These are phyloP conservation scores for Chrysophaeum taylorii DNA, from an alignment of 352 stramenopile genomes.

Conservation along the genomic window DNA sequence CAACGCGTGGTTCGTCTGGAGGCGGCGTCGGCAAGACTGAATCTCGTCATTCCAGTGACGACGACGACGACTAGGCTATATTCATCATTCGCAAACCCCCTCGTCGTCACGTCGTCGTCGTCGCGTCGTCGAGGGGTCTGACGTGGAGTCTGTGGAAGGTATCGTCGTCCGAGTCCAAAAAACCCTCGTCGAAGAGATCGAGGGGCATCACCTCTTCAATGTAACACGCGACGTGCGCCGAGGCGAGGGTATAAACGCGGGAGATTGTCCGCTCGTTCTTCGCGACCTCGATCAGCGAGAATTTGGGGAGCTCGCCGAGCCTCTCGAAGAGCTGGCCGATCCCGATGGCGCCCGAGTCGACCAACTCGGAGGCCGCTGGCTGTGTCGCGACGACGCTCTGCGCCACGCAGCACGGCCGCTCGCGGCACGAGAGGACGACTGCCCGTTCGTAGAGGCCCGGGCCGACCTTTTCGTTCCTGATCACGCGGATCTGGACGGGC, in stretches of 20 bases:
- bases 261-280: background rate
- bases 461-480: background rate
- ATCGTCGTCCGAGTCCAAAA: too few relatives aligned
- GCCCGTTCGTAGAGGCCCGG: background rate
- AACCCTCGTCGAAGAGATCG: background rate
- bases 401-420: background rate
- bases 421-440: background rate
- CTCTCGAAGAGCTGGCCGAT: constrained; percentile 6
- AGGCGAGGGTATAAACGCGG: background rate
- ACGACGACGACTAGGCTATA: too few relatives aligned
- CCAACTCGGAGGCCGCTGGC: background rate
- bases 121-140: too few relatives aligned
- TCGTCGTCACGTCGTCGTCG: too few relatives aligned
- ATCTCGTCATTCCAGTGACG: too few relatives aligned
- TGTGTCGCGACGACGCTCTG: background rate
- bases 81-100: too few relatives aligned
- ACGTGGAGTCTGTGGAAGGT: too few relatives aligned
- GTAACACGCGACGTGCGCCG: background rate
- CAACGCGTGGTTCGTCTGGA: constrained; percentile 4
- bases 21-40: too few relatives aligned
- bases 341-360: background rate
- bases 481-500: background rate
- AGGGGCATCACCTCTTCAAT: background rate
- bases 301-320: background rate
- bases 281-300: background rate